phyloP scores from a whole-genome alignment of 2,329 filamentous ascomycete genomes.

The Aspergillus fischeri region DNA sequence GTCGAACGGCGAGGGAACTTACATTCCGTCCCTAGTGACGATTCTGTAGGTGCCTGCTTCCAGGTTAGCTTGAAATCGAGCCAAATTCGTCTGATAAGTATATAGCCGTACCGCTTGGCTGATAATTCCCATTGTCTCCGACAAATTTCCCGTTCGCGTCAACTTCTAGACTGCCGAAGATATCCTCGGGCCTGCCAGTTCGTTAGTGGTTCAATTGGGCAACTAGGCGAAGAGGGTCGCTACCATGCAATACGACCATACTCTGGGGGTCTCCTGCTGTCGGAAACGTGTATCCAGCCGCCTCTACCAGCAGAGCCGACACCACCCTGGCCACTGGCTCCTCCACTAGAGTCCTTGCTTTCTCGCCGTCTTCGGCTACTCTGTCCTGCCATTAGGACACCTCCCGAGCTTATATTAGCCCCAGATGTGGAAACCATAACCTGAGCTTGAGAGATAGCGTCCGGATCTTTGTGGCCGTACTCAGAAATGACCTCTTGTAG shows the following conservation, averaged over 20 bases:
- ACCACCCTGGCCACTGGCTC: constrained; percentile 56
- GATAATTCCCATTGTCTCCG: constrained; percentile 54
- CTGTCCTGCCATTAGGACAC: constrained; percentile 42
- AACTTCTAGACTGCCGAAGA: constrained; percentile 62
- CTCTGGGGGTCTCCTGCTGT: constrained; percentile 57
- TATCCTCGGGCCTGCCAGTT: constrained; percentile 54
- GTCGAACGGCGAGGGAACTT: constrained; percentile 23
- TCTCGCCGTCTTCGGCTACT: constrained; percentile 33
- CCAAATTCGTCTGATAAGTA: neutral
- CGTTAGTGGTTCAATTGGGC: constrained; percentile 9
- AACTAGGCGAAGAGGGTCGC: neutral
- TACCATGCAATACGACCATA: constrained; percentile 60
- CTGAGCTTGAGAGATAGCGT: constrained; percentile 55
- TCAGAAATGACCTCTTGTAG: constrained; percentile 53
- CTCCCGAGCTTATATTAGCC: constrained; percentile 50
- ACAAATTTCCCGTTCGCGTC: constrained; percentile 56
- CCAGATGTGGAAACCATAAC: constrained; percentile 58
- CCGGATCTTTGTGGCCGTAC: constrained; percentile 53
- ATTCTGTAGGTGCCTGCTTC: constrained; percentile 53
- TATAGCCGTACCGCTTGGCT: constrained; percentile 48
- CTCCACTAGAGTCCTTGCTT: constrained; percentile 47
- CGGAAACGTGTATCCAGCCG: constrained; percentile 62
- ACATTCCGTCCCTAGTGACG: constrained; percentile 58
- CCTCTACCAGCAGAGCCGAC: constrained; percentile 55
- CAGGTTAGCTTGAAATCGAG: neutral